These are phyloP conservation scores for Paraconiothyrium brasiliense DNA, from an alignment of 2,329 filamentous ascomycete genomes.

Conservation along the genomic window DNA sequence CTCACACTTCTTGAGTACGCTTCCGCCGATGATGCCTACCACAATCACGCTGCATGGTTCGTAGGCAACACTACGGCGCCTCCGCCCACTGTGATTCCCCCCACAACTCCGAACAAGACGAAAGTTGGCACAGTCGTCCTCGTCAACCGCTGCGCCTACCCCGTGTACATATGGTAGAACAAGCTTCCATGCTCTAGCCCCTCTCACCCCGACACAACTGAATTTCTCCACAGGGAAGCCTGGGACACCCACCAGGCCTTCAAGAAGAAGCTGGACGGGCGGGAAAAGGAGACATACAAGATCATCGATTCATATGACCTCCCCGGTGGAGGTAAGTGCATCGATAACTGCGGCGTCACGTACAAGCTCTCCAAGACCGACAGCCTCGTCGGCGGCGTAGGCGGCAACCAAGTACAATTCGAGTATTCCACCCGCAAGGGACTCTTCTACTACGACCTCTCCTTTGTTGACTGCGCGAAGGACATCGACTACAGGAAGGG, in stretches of 20 bases:
- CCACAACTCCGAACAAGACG: background rate
- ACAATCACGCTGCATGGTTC: constrained; percentile 4
- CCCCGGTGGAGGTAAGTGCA: background rate
- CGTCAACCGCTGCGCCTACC: background rate
- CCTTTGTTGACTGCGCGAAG: constrained; percentile 3
- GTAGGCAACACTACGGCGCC: background rate
- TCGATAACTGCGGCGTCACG: constrained; percentile 9
- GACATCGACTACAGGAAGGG: background rate
- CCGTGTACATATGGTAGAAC: constrained; percentile 1
- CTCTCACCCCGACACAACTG: background rate
- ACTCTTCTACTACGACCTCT: constrained; percentile 6
- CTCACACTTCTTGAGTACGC: background rate
- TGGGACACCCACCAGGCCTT: background rate
- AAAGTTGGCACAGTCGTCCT: background rate
- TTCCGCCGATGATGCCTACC: background rate
- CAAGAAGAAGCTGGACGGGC: background rate
- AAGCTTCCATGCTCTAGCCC: background rate
- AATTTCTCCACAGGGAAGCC: background rate
- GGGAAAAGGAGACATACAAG: background rate
- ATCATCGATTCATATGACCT: background rate
- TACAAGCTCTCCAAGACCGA: background rate
- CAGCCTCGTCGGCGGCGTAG: background rate
- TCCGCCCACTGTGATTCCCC: background rate
- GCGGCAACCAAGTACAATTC: constrained; percentile 1
- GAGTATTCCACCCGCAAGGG: constrained; percentile 1